Evolutionary conservation across 306 rosid species (phyloP).

Genomic region (Senna tora): DNA sequence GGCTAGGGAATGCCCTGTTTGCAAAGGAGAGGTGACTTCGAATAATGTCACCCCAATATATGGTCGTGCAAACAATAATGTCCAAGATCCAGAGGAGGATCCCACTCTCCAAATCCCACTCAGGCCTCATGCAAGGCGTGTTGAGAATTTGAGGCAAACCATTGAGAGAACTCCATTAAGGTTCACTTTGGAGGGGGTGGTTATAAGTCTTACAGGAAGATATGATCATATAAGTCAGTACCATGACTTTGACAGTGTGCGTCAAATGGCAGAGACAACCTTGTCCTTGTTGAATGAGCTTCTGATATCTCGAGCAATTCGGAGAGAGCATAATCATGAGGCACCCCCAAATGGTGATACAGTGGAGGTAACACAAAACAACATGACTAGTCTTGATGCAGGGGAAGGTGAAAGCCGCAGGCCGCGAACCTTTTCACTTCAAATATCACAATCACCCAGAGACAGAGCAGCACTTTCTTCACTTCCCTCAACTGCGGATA

Average conservation of each 20-base stretch:
- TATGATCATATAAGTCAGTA: slow-evolving; percentile 50
- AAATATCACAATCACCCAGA: slow-evolving; percentile 50
- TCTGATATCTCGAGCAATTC: slow-evolving; percentile 53
- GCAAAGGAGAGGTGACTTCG: slow-evolving; percentile 87
- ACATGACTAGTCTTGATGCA: slow-evolving; percentile 31
- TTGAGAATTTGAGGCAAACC: slow-evolving; percentile 89
- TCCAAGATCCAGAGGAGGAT: slow-evolving; percentile 62
- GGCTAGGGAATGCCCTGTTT: slow-evolving; percentile 92
- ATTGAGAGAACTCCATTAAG: slow-evolving; percentile 64
- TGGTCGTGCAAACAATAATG: slow-evolving; percentile 68
- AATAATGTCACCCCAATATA: slow-evolving; percentile 85
- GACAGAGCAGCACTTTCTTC: slow-evolving; percentile 44
- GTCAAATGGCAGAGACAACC: slow-evolving; percentile 53
- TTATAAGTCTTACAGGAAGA: slow-evolving; percentile 58
- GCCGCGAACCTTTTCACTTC: slow-evolving; percentile 43
- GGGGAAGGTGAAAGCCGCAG: slow-evolving; percentile 47
- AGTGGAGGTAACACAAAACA: slow-evolving; percentile 46
- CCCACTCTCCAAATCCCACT: slow-evolving; percentile 67
- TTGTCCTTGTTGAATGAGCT: slow-evolving; percentile 53
- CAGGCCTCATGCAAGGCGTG: slow-evolving; percentile 84
- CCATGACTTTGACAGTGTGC: slow-evolving; percentile 37
- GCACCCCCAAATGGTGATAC: slow-evolving; percentile 47
- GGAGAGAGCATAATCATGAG: slow-evolving; percentile 55
- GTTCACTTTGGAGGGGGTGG: slow-evolving; percentile 72
- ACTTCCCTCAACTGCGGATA: slow-evolving; percentile 49